Evolutionary conservation across 805 yeast species (phyloP).

Genomic region (Danielia reshetovae): DNA sequence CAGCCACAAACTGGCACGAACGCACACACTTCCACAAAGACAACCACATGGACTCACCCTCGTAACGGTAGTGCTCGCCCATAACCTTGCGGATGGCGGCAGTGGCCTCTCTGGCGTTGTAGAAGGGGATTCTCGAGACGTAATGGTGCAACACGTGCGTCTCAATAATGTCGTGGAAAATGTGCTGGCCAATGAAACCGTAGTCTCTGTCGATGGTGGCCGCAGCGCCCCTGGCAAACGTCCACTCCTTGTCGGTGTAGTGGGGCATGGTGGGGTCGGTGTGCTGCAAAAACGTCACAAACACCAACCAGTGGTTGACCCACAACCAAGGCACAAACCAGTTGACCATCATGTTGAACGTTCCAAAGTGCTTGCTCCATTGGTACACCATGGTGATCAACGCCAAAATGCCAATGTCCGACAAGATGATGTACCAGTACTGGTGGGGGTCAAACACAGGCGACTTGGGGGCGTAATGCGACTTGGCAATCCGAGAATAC

Average conservation of each 20-base stretch:
- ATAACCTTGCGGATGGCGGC: constrained; percentile 49
- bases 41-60: constrained; percentile 54
- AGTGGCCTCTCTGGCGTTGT: constrained; percentile 51
- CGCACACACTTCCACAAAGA: constrained; percentile 57
- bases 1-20: constrained; percentile 66
- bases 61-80: constrained; percentile 48
- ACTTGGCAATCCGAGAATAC: constrained; percentile 26
- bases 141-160: constrained; percentile 57
- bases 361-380: constrained; percentile 48
- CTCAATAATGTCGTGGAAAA: constrained; percentile 57
- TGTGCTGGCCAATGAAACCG: constrained; percentile 54
- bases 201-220: constrained; percentile 61
- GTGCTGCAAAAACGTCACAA: constrained; percentile 60
- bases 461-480: constrained; percentile 54
- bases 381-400: constrained; percentile 45
- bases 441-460: constrained; percentile 53
- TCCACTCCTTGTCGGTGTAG: constrained; percentile 54
- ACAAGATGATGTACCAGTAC: constrained; percentile 51
- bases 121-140: constrained; percentile 53
- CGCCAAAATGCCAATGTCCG: constrained; percentile 52
- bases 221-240: constrained; percentile 64
- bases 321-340: constrained; percentile 58
- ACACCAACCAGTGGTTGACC: constrained; percentile 65
- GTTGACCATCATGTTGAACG: constrained; percentile 47
- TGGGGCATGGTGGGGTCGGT: constrained; percentile 59